Percentiles rank a stretch among this genome's conserved stretches.
phyloP scores from a whole-genome alignment of 768 basidiomycete genomes.

The Lentinula lateritia region DNA sequence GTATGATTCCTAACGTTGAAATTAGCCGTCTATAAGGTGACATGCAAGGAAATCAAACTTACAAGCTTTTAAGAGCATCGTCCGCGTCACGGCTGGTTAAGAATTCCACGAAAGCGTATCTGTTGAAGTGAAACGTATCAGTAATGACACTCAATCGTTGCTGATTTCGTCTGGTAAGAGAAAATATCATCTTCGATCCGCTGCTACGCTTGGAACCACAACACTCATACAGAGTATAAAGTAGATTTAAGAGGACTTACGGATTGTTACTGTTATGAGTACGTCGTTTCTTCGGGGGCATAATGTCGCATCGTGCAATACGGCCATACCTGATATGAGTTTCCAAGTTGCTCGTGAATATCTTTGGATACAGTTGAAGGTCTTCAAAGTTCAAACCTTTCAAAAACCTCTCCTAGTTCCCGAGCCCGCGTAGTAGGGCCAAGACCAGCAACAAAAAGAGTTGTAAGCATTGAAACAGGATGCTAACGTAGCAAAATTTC shows the following conservation, averaged over 20 bases:
- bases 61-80: slow-evolving; percentile 83
- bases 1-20: slow-evolving; percentile 58
- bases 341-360: no score
- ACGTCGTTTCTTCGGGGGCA: slow-evolving; percentile 75
- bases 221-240: background rate
- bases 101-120: slow-evolving; percentile 86
- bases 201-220: background rate
- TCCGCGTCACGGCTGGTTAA: slow-evolving; percentile 72
- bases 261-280: slow-evolving; percentile 71
- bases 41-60: slow-evolving; percentile 20
- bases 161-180: no score
- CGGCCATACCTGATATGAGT: slow-evolving; percentile 58
- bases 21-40: background rate
- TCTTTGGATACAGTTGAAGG: no score
- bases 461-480: slow-evolving; percentile 54
- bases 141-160: no score
- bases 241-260: slow-evolving; percentile 50
- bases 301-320: slow-evolving; percentile 84
- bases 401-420: slow-evolving; percentile 82
- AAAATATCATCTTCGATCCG: no score
- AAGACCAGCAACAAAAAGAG: slow-evolving; percentile 84
- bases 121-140: slow-evolving; percentile 26
- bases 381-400: slow-evolving; percentile 43
- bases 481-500: background rate
- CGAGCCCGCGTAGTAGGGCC: slow-evolving; percentile 77